Conservation (phyloP, 2,329 filamentous ascomycete species). For the Cryphonectria naterciae region DNA sequence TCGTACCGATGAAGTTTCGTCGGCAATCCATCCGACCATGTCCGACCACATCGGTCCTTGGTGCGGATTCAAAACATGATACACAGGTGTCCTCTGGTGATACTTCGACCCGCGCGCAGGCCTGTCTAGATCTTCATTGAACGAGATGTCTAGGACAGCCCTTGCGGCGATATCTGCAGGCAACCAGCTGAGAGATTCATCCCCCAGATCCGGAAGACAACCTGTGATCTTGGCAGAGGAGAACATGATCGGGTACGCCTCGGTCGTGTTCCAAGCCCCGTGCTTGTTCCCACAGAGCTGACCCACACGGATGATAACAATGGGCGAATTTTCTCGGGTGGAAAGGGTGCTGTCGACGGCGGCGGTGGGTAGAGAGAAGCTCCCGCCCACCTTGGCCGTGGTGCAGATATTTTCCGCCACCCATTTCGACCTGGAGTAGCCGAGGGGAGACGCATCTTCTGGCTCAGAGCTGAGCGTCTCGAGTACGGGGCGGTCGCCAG, state of each 20-base stretch:
- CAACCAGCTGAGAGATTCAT: constrained; percentile 48
- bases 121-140: constrained; percentile 19
- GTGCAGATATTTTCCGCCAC: constrained; percentile 59
- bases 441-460: constrained; percentile 49
- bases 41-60: constrained; percentile 47
- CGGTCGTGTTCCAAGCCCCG: constrained; percentile 52
- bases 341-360: constrained; percentile 27
- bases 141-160: constrained; percentile 45
- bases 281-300: constrained; percentile 47
- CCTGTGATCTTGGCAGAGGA: constrained; percentile 42
- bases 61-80: constrained; percentile 54
- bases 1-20: constrained; percentile 10
- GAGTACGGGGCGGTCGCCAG: constrained; percentile 36
- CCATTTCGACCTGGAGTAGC: constrained; percentile 62
- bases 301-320: constrained; percentile 49
- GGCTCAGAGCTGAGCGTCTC: constrained; percentile 48
- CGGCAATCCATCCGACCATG: constrained; percentile 48
- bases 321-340: constrained; percentile 33
- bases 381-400: constrained; percentile 37
- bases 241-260: constrained; percentile 55
- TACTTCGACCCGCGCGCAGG: constrained; percentile 34
- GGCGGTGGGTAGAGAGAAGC: constrained; percentile 10
- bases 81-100: constrained; percentile 38
- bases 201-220: constrained; percentile 45
- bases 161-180: constrained; percentile 50